Conservation (phyloP, 2,329 filamentous ascomycete genomes). For the Thelonectria olida region DNA sequence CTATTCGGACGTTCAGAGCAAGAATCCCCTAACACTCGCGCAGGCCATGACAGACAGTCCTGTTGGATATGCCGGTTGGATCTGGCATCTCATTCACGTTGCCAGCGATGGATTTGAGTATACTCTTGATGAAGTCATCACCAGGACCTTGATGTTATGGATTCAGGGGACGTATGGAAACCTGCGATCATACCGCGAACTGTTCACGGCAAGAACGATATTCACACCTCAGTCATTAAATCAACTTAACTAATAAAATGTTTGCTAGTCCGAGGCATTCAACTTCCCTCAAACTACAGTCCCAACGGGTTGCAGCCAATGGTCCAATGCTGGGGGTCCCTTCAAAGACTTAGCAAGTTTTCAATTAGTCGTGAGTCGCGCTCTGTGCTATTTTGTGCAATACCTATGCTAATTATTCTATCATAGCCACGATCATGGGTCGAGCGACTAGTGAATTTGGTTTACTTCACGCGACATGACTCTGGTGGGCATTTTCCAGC, state of each 20-base stretch:
- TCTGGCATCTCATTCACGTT: neutral
- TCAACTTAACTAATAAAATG: neutral
- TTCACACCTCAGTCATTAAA: too few relatives aligned
- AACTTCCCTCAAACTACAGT: neutral
- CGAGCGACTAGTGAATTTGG: neutral
- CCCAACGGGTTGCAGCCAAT: neutral
- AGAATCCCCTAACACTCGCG: neutral
- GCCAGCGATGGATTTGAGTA: neutral
- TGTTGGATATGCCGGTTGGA: neutral
- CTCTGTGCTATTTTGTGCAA: neutral
- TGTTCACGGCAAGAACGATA: neutral
- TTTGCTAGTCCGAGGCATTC: neutral
- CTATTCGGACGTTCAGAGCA: neutral
- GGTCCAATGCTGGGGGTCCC: neutral
- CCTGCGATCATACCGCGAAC: neutral
- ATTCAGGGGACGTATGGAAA: conserved; percentile 1
- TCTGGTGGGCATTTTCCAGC: neutral
- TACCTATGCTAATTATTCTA: neutral
- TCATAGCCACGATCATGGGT: neutral
- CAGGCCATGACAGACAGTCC: conserved; percentile 1
- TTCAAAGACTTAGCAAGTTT: neutral
- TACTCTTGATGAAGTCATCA: neutral
- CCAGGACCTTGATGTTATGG: neutral
- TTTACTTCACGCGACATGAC: neutral
- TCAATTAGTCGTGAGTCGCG: neutral